Conservation (phyloP, 148 eudicot genomes). For the Beta vulgaris region DNA sequence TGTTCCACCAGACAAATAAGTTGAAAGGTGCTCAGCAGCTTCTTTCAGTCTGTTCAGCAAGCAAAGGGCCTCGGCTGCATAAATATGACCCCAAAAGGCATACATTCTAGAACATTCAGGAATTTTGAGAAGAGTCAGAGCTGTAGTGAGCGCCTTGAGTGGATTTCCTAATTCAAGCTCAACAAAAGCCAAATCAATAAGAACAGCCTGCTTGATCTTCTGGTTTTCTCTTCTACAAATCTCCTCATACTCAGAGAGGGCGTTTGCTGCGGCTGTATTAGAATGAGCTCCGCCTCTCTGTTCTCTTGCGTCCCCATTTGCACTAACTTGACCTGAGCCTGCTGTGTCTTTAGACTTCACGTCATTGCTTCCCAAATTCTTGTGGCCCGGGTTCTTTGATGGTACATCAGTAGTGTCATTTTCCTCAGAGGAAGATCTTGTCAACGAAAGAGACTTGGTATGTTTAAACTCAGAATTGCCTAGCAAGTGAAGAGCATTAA, state of each 20-base stretch:
- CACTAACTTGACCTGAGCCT: conserved; percentile 44
- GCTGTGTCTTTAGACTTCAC: conserved; percentile 38
- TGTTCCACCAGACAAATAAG: conserved; percentile 49
- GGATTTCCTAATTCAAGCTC: conserved; percentile 78
- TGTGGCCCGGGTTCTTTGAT: conserved; percentile 32
- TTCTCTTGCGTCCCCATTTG: conserved; percentile 77
- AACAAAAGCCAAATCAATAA: conserved; percentile 72
- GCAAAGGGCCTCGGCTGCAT: conserved; percentile 91
- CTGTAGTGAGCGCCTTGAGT: conserved; percentile 57
- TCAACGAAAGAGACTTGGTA: conserved; percentile 32
- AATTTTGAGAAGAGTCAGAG: conserved; percentile 56
- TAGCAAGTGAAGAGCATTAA: conserved; percentile 66
- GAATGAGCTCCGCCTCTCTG: conserved; percentile 45
- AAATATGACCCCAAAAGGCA: conserved; percentile 59
- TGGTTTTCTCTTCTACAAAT: conserved; percentile 59
- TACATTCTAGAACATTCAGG: conserved; percentile 64
- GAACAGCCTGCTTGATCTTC: conserved; percentile 70
- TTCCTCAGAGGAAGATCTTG: conserved; percentile 36
- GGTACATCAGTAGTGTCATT: conserved; percentile 38
- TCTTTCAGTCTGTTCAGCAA: conserved; percentile 69
- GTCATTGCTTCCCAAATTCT: conserved; percentile 40
- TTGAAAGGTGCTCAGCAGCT: conserved; percentile 71
- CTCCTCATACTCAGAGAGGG: conserved; percentile 52
- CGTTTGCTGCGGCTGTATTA: conserved; percentile 36
- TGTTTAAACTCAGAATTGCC: conserved; percentile 36